Conservation (phyloP, 106 monocot species). For the Triglochin maritima region DNA sequence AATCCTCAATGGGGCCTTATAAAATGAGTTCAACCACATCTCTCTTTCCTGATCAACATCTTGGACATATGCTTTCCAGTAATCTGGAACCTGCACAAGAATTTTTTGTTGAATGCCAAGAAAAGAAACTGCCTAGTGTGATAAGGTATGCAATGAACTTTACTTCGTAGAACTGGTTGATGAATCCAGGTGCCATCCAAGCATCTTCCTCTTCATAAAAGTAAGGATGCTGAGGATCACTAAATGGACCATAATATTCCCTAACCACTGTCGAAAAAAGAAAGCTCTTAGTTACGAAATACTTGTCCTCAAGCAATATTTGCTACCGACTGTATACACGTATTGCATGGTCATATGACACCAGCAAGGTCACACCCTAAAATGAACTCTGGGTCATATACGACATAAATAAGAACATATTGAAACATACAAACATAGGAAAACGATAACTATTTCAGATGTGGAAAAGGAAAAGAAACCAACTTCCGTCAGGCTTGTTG, state of each 20-base stretch:
- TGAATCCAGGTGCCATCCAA: constrained; percentile 89
- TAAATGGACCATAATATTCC: constrained; percentile 72
- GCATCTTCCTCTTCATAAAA: constrained; percentile 79
- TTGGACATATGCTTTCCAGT: constrained; percentile 74
- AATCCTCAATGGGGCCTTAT: constrained; percentile 67
- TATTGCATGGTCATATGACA: too few relatives aligned
- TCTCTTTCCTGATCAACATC: constrained; percentile 88
- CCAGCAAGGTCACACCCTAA: not conserved
- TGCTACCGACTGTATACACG: too few relatives aligned
- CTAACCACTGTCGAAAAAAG: constrained; percentile 44
- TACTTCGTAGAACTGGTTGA: constrained; percentile 82
- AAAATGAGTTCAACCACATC: constrained; percentile 81
- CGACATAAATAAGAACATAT: too few relatives aligned
- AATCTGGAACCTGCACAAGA: constrained; percentile 55
- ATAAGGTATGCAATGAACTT: not conserved
- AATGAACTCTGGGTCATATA: not conserved
- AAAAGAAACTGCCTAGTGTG: too few relatives aligned
- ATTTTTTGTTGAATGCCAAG: too few relatives aligned
- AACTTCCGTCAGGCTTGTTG: constrained; percentile 95
- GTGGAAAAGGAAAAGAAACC: not conserved
- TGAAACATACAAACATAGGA: not conserved
- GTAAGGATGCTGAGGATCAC: constrained; percentile 88
- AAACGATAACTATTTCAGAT: not conserved
- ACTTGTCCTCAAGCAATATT: too few relatives aligned
- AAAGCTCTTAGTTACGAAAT: not conserved